Evolutionary conservation across 2,329 filamentous ascomycete species (phyloP).

Genomic region (Colletotrichum abscissum): DNA sequence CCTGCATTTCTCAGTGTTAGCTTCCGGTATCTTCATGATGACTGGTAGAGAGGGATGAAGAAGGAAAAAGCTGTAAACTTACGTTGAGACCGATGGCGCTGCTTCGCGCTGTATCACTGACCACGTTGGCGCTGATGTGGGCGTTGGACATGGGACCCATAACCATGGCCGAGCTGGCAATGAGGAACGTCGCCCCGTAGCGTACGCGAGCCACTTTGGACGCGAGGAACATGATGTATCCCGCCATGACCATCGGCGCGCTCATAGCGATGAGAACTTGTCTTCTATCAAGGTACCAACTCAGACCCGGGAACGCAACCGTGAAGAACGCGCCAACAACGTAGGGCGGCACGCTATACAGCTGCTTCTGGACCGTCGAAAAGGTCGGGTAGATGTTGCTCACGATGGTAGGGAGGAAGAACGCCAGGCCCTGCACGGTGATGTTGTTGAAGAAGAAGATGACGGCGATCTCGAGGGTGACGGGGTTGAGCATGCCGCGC

Average conservation of each 20-base stretch:
- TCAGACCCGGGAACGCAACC: conserved; percentile 68
- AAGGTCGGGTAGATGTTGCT: conserved; percentile 71
- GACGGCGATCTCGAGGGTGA: conserved; percentile 65
- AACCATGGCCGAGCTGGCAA: conserved; percentile 72
- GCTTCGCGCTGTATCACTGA: conserved; percentile 76
- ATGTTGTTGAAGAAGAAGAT: conserved; percentile 76
- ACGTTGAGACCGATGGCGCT: conserved; percentile 72
- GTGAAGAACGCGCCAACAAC: conserved; percentile 76
- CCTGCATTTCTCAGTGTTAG: conserved; percentile 15
- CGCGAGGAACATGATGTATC: conserved; percentile 78
- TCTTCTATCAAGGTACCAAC: conserved; percentile 69
- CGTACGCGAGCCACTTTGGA: conserved; percentile 62
- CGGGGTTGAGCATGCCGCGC: conserved; percentile 72
- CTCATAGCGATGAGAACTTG: conserved; percentile 69
- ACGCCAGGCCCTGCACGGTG: conserved; percentile 77
- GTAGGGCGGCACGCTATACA: conserved; percentile 78
- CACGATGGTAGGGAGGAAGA: conserved; percentile 78
- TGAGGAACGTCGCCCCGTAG: conserved; percentile 78
- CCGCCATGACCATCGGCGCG: conserved; percentile 73
- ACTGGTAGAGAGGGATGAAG: accelerated
- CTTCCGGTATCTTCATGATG: not conserved
- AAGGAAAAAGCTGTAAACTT: not conserved
- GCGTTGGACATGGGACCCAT: conserved; percentile 75
- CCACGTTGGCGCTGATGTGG: conserved; percentile 75
- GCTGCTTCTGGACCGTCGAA: conserved; percentile 71